Conservation (phyloP, 2,329 filamentous ascomycete genomes). For the Aspergillus ibericus region DNA sequence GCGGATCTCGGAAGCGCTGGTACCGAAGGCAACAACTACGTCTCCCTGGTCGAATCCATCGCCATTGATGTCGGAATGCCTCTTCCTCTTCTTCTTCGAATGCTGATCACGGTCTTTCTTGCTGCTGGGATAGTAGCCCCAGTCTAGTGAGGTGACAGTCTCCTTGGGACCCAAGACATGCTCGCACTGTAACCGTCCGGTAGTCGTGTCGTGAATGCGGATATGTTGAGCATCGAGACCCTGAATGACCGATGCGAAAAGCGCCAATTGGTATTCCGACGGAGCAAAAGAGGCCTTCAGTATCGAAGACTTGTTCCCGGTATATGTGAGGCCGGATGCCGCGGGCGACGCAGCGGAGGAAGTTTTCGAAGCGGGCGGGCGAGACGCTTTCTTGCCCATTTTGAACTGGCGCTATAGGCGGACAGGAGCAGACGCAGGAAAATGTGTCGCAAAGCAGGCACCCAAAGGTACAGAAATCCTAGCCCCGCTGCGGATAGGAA, state of each 20-base stretch:
- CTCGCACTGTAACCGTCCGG: constrained; percentile 52
- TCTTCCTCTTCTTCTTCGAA: constrained; percentile 54
- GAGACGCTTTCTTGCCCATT: constrained; percentile 50
- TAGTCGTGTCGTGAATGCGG: constrained; percentile 53
- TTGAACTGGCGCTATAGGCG: constrained; percentile 19
- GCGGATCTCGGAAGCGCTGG: constrained; percentile 49
- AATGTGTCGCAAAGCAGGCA: constrained; percentile 4
- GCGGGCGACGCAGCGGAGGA: constrained; percentile 44
- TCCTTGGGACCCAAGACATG: constrained; percentile 49
- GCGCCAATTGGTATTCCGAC: constrained; percentile 51
- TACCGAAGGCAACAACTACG: constrained; percentile 52
- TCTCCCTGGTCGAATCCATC: constrained; percentile 39
- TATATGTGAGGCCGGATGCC: constrained; percentile 36
- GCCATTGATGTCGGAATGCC: constrained; percentile 45
- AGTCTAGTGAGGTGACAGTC: constrained; percentile 51
- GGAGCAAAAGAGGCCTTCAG: constrained; percentile 52
- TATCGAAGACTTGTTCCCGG: constrained; percentile 49
- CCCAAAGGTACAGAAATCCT: constrained; percentile 9
- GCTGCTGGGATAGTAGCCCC: constrained; percentile 47
- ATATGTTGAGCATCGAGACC: constrained; percentile 54
- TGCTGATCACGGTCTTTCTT: constrained; percentile 38
- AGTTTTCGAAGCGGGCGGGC: constrained; percentile 45
- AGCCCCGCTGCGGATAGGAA: constrained; percentile 16
- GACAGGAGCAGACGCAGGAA: constrained; percentile 1
- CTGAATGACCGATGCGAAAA: constrained; percentile 56